phyloP scores from a whole-genome alignment of 441 rosid species.

The Gossypium trilobum region DNA sequence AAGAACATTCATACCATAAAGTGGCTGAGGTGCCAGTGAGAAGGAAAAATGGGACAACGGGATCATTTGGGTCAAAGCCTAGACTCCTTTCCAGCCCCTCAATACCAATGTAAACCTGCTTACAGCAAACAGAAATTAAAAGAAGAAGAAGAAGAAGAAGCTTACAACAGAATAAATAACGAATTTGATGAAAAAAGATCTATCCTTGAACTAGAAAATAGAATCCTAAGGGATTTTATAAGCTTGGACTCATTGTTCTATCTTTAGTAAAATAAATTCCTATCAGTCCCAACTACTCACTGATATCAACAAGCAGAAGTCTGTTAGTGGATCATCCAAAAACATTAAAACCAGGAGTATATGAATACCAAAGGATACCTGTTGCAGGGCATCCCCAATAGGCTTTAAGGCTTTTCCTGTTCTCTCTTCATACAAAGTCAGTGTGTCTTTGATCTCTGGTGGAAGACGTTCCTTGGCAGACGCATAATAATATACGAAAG shows the following conservation, averaged over 20 bases:
- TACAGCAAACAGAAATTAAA: constrained; percentile 13
- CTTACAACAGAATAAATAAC: neutral
- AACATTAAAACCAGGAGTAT: constrained; percentile 3
- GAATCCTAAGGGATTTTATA: neutral
- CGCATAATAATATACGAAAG: constrained; percentile 57
- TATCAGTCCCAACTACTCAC: neutral
- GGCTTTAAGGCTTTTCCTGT: constrained; percentile 44
- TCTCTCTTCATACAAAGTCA: constrained; percentile 61
- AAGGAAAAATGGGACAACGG: constrained; percentile 60
- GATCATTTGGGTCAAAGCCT: constrained; percentile 84
- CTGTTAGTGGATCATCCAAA: constrained; percentile 5
- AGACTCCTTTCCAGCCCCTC: constrained; percentile 65
- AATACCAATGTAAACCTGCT: constrained; percentile 52
- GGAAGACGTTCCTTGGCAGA: constrained; percentile 70
- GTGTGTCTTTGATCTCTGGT: constrained; percentile 44
- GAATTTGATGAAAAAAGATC: constrained; percentile 15
- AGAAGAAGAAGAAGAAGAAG: neutral
- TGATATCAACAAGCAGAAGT: neutral
- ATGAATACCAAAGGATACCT: constrained; percentile 39
- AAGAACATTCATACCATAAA: constrained; percentile 67
- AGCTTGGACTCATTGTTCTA: neutral
- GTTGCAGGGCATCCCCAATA: constrained; percentile 51
- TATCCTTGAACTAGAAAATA: constrained; percentile 8
- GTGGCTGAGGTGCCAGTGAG: constrained; percentile 59
- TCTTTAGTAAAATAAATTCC: neutral